phyloP scores from a whole-genome alignment of 2,329 filamentous ascomycete species.

The Nemania abortiva region DNA sequence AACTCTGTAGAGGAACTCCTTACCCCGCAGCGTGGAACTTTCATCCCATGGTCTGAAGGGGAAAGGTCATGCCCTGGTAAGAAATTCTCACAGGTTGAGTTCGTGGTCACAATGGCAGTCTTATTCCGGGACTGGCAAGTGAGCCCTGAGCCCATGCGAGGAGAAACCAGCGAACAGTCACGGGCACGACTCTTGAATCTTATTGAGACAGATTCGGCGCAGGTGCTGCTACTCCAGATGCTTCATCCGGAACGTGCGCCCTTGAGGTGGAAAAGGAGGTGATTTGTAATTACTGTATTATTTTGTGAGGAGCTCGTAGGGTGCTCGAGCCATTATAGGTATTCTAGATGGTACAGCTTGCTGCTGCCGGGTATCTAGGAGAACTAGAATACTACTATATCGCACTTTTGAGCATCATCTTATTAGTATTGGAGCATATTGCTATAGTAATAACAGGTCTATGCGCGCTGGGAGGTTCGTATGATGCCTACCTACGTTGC shows the following conservation, averaged over 20 bases:
- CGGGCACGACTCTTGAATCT: not conserved
- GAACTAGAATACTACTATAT: too few relatives aligned
- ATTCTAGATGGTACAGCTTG: too few relatives aligned
- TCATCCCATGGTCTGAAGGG: constrained; percentile 49
- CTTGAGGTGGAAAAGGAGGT: not conserved
- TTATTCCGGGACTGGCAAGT: constrained; percentile 27
- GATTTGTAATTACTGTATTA: too few relatives aligned
- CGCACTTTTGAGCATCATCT: too few relatives aligned
- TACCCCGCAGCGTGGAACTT: constrained; percentile 35
- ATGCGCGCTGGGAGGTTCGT: too few relatives aligned
- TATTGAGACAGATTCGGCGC: constrained; percentile 29
- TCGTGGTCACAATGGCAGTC: constrained; percentile 43
- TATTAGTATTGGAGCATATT: too few relatives aligned
- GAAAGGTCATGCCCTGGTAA: constrained; percentile 47
- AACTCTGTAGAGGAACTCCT: constrained; percentile 35
- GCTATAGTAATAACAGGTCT: too few relatives aligned
- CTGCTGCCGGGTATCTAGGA: too few relatives aligned
- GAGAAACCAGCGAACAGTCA: constrained; percentile 9
- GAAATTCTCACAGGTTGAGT: constrained; percentile 53
- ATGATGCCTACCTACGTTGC: too few relatives aligned
- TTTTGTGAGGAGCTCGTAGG: too few relatives aligned
- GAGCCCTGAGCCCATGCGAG: not conserved
- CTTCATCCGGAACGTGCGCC: constrained; percentile 35
- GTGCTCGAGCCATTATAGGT: too few relatives aligned
- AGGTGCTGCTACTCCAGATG: constrained; percentile 33